Evolutionary conservation across 169 alveolate genomes (phyloP).

Genomic region (Cryptosporidium baileyi): DNA sequence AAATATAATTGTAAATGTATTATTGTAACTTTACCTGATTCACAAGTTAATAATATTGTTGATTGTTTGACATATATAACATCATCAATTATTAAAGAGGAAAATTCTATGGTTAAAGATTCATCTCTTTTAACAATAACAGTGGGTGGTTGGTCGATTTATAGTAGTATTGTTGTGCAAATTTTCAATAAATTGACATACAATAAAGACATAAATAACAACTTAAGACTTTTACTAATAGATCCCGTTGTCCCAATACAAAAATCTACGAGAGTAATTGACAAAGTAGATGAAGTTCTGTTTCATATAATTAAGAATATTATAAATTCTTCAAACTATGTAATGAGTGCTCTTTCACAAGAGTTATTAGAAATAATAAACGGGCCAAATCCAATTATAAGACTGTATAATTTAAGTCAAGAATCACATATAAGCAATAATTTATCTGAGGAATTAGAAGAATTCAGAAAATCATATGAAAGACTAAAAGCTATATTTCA

Average conservation of each 20-base stretch:
- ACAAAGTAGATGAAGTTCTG: conserved; percentile 23
- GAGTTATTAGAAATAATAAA: background rate
- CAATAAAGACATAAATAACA: background rate
- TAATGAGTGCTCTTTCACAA: background rate
- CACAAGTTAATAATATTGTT: background rate
- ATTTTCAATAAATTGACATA: background rate
- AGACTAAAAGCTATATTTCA: conserved; percentile 3
- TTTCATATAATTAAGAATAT: conserved; percentile 15
- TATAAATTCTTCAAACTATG: background rate
- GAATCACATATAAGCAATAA: background rate
- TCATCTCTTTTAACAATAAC: background rate
- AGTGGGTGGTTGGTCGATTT: conserved; percentile 50
- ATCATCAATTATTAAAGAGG: background rate
- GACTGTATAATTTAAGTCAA: background rate
- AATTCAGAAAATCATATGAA: background rate
- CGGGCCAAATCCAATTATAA: background rate
- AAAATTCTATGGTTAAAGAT: background rate
- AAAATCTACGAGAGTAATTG: background rate
- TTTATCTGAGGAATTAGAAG: background rate
- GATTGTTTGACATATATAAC: background rate
- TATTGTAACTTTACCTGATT: conserved; percentile 7
- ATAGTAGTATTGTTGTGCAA: conserved; percentile 5
- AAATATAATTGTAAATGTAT: conserved; percentile 17
- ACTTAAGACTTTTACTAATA: background rate
- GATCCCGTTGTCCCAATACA: conserved; percentile 35